Percentiles rank a stretch among this genome's conserved stretches.
Evolutionary conservation across 441 rosid species (phyloP).

Genomic region (Populus hybrid): DNA sequence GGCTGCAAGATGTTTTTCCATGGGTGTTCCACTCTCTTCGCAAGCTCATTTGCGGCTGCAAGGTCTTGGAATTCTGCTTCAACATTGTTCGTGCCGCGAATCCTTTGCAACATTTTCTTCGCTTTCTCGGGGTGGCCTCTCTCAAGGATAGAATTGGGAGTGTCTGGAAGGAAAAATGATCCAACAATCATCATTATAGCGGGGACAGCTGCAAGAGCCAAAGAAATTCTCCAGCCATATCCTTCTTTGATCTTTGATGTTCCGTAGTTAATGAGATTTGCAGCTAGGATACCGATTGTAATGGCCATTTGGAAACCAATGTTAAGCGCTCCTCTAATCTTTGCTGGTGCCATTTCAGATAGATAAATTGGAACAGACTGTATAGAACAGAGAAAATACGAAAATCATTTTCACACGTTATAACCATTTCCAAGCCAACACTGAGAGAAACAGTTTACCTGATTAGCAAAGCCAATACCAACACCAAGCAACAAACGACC

Average conservation of each 20-base stretch:
- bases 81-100: conserved; percentile 21
- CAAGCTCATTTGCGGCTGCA: conserved; percentile 38
- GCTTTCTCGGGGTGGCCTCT: conserved; percentile 27
- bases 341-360: conserved; percentile 38
- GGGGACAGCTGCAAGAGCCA: conserved; percentile 29
- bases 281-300: conserved; percentile 23
- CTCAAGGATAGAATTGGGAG: conserved; percentile 35
- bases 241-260: conserved; percentile 13
- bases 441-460: conserved; percentile 27
- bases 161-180: conserved; percentile 30
- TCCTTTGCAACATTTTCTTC: conserved; percentile 22
- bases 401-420: not conserved
- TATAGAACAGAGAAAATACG: not conserved
- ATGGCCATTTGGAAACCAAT: conserved; percentile 35
- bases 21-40: conserved; percentile 44
- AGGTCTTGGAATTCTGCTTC: conserved; percentile 43
- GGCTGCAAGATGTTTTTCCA: conserved; percentile 44
- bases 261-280: conserved; percentile 27
- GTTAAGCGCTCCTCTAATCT: conserved; percentile 34
- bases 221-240: conserved; percentile 19
- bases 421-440: not conserved
- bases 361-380: conserved; percentile 27
- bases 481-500: conserved; percentile 56
- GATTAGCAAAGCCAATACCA: conserved; percentile 60
- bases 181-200: conserved; percentile 32